These are phyloP conservation scores for Dryas octopetala DNA, from an alignment of 306 rosid species.

Conservation along the genomic window DNA sequence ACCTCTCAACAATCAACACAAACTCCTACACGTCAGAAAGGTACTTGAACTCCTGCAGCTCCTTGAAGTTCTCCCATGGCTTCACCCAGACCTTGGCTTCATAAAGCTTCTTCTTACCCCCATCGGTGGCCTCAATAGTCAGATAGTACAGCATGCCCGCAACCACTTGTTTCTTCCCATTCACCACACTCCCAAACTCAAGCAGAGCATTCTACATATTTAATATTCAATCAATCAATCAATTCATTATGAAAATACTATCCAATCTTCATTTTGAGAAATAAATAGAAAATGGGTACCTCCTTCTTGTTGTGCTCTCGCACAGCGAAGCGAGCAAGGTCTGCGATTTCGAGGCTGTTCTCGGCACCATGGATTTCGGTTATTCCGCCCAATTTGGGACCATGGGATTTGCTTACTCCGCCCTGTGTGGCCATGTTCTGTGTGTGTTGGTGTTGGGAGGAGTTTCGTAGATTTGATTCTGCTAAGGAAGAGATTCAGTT, in stretches of 20 bases:
- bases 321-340: slow-evolving; percentile 80
- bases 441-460: neutral
- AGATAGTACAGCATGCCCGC: slow-evolving; percentile 74
- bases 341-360: slow-evolving; percentile 44
- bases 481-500: no score
- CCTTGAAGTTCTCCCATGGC: slow-evolving; percentile 81
- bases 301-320: slow-evolving; percentile 72
- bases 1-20: neutral
- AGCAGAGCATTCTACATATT: slow-evolving; percentile 46
- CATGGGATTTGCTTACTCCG: neutral
- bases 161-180: slow-evolving; percentile 71
- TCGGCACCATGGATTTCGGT: neutral
- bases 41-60: slow-evolving; percentile 72
- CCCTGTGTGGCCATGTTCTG: slow-evolving; percentile 30
- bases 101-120: slow-evolving; percentile 64
- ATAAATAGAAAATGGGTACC: slow-evolving; percentile 32
- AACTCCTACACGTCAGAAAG: slow-evolving; percentile 42
- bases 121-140: slow-evolving; percentile 75
- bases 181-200: slow-evolving; percentile 70
- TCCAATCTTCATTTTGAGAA: neutral
- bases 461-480: neutral
- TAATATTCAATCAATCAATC: neutral
- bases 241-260: no score
- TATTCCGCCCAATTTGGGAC: slow-evolving; percentile 15
- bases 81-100: slow-evolving; percentile 95